Conservation (phyloP, 352 stramenopile genomes). For the Phytopythium litorale region DNA sequence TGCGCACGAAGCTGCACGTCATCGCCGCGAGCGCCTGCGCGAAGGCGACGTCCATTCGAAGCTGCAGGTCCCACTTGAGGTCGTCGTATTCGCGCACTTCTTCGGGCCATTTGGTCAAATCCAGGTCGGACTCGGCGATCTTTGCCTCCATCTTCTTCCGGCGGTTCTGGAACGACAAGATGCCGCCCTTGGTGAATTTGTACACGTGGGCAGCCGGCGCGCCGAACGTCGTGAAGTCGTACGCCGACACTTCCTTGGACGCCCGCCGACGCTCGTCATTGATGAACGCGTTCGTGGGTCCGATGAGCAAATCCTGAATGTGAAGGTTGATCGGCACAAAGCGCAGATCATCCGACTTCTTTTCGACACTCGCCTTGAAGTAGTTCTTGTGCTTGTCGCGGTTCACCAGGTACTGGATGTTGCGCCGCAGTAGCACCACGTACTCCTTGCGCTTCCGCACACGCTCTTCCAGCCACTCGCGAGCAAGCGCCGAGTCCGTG, state of each 20-base stretch:
- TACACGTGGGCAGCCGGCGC: constrained; percentile 76
- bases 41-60: constrained; percentile 81
- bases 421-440: constrained; percentile 72
- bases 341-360: constrained; percentile 74
- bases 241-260: constrained; percentile 80
- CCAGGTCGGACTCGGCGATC: constrained; percentile 59
- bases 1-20: constrained; percentile 80
- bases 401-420: constrained; percentile 84
- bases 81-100: constrained; percentile 83
- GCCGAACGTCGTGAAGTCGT: constrained; percentile 85
- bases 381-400: constrained; percentile 88
- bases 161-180: constrained; percentile 72
- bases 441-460: constrained; percentile 81
- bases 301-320: constrained; percentile 82
- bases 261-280: constrained; percentile 72
- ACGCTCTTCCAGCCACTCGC: constrained; percentile 78
- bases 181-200: constrained; percentile 87
- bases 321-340: constrained; percentile 89
- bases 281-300: constrained; percentile 79
- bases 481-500: constrained; percentile 64
- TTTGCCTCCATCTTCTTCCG: constrained; percentile 83
- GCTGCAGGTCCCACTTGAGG: constrained; percentile 80
- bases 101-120: constrained; percentile 75
- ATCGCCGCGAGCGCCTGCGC: constrained; percentile 71
- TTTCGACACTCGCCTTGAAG: constrained; percentile 88